phyloP scores from a whole-genome alignment of 2,329 filamentous ascomycete species.

The Alternaria alternata region DNA sequence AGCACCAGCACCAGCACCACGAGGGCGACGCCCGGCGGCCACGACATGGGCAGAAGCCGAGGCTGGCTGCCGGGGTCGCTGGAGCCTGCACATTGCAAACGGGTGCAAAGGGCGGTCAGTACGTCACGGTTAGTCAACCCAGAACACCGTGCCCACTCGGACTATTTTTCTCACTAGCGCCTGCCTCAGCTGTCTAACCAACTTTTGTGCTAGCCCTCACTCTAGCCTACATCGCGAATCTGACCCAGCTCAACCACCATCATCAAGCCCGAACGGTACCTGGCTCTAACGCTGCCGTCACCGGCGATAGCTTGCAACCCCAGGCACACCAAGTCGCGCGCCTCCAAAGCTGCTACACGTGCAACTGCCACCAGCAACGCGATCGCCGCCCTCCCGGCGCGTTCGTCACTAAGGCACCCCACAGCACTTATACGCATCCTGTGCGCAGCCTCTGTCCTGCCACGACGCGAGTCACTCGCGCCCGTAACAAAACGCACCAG shows the following conservation, averaged over 20 bases:
- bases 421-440: slow-evolving; percentile 14
- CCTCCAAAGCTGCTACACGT: slow-evolving; percentile 45
- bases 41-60: slow-evolving; percentile 7
- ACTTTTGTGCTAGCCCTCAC: slow-evolving; percentile 31
- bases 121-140: slow-evolving; percentile 32
- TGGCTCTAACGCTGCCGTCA: slow-evolving; percentile 39
- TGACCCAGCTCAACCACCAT: slow-evolving; percentile 38
- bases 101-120: slow-evolving; percentile 21
- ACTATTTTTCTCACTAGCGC: slow-evolving; percentile 30
- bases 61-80: background rate
- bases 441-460: slow-evolving; percentile 15
- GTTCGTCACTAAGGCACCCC: slow-evolving; percentile 23
- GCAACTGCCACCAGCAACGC: slow-evolving; percentile 37
- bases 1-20: slow-evolving; percentile 12
- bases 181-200: slow-evolving; percentile 45
- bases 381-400: slow-evolving; percentile 29
- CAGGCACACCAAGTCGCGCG: slow-evolving; percentile 32
- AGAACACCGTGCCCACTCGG: slow-evolving; percentile 4
- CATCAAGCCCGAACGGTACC: slow-evolving; percentile 31
- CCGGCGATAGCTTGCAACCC: slow-evolving; percentile 29
- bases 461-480: slow-evolving; percentile 28
- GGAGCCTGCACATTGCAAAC: slow-evolving; percentile 3
- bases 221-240: slow-evolving; percentile 51
- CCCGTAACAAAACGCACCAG: slow-evolving; percentile 23
- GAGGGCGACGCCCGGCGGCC: slow-evolving; percentile 10